Evolutionary conservation across 768 basidiomycete genomes (phyloP).

Genomic region (Boletus rubroflammeus): DNA sequence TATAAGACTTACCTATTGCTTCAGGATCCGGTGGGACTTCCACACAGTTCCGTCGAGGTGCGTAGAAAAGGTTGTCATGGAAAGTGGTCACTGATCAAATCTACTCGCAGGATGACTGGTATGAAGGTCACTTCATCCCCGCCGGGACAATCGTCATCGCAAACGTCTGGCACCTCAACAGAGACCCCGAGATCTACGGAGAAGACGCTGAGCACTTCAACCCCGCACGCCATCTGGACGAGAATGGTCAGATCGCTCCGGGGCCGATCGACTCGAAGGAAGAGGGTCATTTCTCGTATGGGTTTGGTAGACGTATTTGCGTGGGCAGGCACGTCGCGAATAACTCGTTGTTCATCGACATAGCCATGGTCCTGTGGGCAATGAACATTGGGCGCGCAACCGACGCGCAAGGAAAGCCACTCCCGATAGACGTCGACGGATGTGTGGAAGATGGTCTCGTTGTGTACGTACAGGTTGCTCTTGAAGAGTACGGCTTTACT

Average conservation of each 20-base stretch:
- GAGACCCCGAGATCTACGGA: slow-evolving; percentile 42
- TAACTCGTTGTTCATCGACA: slow-evolving; percentile 32
- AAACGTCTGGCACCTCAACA: slow-evolving; percentile 34
- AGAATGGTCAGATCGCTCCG: neutral
- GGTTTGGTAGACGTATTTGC: slow-evolving; percentile 24
- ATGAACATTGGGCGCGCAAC: slow-evolving; percentile 13
- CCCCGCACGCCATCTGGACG: slow-evolving; percentile 29
- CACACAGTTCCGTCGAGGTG: slow-evolving; percentile 2
- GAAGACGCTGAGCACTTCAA: slow-evolving; percentile 40
- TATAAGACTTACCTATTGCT: neutral
- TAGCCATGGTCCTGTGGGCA: slow-evolving; percentile 31
- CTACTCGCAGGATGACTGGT: slow-evolving; percentile 19
- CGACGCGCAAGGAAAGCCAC: neutral
- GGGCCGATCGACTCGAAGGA: slow-evolving; percentile 9
- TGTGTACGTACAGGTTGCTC: neutral
- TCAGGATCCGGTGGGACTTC: slow-evolving; percentile 3
- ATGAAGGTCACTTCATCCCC: slow-evolving; percentile 22
- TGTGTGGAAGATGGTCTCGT: slow-evolving; percentile 7
- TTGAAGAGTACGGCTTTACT: neutral
- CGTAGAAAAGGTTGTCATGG: neutral
- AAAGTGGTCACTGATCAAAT: neutral
- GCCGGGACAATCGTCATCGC: slow-evolving; percentile 13
- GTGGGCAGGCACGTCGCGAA: slow-evolving; percentile 34
- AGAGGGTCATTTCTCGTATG: slow-evolving; percentile 12
- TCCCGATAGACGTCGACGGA: slow-evolving; percentile 5